These are phyloP conservation scores for Elsinoe necatrix DNA, from an alignment of 2,329 filamentous ascomycete genomes.

Conservation along the genomic window DNA sequence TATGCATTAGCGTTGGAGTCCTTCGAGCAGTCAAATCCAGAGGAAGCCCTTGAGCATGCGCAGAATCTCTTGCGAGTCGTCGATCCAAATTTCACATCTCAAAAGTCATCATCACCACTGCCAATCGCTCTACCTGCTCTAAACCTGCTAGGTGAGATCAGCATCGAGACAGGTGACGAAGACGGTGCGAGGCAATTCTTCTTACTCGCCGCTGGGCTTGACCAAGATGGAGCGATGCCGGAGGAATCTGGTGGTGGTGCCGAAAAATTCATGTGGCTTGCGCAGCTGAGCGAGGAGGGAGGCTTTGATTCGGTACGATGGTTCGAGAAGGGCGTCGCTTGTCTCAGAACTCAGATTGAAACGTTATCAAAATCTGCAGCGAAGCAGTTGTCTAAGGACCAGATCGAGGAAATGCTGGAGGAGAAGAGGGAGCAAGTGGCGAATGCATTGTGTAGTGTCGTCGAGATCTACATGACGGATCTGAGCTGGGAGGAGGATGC, in stretches of 20 bases:
- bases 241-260: constrained; percentile 71
- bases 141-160: constrained; percentile 71
- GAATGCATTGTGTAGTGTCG: constrained; percentile 85
- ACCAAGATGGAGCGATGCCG: constrained; percentile 62
- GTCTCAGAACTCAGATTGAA: constrained; percentile 64
- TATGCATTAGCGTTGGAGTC: constrained; percentile 49
- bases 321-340: constrained; percentile 60
- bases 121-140: constrained; percentile 53
- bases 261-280: constrained; percentile 91
- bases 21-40: constrained; percentile 50
- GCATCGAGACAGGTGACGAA: constrained; percentile 72
- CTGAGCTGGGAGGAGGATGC: constrained; percentile 85
- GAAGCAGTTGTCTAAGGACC: constrained; percentile 25
- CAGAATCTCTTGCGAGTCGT: constrained; percentile 45
- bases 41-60: constrained; percentile 48
- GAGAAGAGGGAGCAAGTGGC: constrained; percentile 77
- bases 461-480: constrained; percentile 99
- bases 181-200: constrained; percentile 67
- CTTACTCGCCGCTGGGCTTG: constrained; percentile 61
- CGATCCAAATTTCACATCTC: constrained; percentile 25
- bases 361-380: constrained; percentile 44
- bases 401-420: constrained; percentile 36
- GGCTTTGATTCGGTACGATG: constrained; percentile 52
- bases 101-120: constrained; percentile 17
- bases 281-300: constrained; percentile 68